A percentile compares a stretch with the other conserved stretches of the same genome.
Conservation (phyloP, 2,329 filamentous ascomycete genomes). For the Colletotrichum gigasporum region DNA sequence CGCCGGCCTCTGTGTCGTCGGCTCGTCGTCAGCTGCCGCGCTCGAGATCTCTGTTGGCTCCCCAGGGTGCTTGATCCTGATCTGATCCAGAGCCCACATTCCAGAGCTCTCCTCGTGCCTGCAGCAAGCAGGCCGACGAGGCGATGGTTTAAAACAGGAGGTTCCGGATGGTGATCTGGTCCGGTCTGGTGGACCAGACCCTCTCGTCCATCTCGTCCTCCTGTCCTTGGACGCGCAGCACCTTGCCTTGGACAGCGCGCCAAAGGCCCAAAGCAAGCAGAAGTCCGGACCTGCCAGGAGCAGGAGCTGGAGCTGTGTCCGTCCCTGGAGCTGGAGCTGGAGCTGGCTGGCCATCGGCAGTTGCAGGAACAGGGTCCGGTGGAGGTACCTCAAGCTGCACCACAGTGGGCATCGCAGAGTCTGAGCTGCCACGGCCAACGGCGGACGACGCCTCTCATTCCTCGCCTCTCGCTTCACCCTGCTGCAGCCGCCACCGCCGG, state of each 20-base stretch:
- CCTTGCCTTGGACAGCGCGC: not conserved
- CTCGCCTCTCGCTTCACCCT: constrained; percentile 24
- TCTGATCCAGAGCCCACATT: constrained; percentile 20
- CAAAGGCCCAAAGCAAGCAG: not conserved
- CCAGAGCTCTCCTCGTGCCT: constrained; percentile 24
- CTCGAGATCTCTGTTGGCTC: not conserved
- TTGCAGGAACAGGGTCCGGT: not conserved
- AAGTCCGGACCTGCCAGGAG: not conserved
- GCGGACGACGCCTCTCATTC: not conserved
- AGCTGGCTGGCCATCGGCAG: constrained; percentile 3
- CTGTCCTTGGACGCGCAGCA: not conserved
- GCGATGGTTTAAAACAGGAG: constrained; percentile 26
- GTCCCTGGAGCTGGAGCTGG: not conserved
- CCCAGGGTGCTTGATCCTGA: too few species aligned
- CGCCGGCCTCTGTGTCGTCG: not conserved
- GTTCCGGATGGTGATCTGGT: constrained; percentile 21
- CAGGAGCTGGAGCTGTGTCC: not conserved
- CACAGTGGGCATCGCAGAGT: constrained; percentile 6
- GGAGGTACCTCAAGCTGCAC: not conserved
- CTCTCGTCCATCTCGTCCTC: not conserved
- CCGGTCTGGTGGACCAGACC: constrained; percentile 1
- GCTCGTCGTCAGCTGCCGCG: not conserved
- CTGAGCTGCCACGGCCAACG: not conserved
- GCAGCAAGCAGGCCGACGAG: constrained; percentile 16
- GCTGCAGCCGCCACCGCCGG: constrained; percentile 31